A percentile compares a stretch with the other conserved stretches of the same genome.
These are phyloP conservation scores for Candida chilensis DNA, from an alignment of 805 yeast genomes.

Conservation along the genomic window DNA sequence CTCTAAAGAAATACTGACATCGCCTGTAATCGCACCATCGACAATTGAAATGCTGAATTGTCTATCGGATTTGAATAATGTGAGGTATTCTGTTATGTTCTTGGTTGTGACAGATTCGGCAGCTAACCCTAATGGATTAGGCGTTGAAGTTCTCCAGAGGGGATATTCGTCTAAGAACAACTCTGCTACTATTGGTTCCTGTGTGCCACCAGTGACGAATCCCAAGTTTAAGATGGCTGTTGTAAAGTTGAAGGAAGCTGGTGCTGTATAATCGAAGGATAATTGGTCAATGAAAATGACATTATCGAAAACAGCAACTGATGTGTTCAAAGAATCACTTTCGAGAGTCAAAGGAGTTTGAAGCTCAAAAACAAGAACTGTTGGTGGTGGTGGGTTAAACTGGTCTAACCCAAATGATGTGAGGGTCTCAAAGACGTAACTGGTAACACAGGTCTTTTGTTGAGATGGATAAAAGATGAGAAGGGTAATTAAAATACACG, in stretches of 20 bases:
- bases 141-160: slow-evolving; percentile 18
- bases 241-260: slow-evolving; percentile 11
- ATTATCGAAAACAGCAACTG: too few species aligned
- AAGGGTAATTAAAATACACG: too few species aligned
- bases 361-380: too few species aligned
- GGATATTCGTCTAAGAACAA: slow-evolving; percentile 12
- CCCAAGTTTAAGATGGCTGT: slow-evolving; percentile 15
- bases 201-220: slow-evolving; percentile 10
- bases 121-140: slow-evolving; percentile 9
- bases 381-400: too few species aligned
- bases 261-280: slow-evolving; percentile 4
- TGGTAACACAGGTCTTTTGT: too few species aligned
- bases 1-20: slow-evolving; percentile 13
- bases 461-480: too few species aligned
- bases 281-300: too few species aligned
- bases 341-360: too few species aligned
- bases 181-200: slow-evolving; percentile 12
- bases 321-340: too few species aligned
- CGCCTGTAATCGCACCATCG: slow-evolving; percentile 13
- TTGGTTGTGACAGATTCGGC: slow-evolving; percentile 12
- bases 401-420: too few species aligned
- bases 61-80: slow-evolving; percentile 8
- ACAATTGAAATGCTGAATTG: slow-evolving; percentile 8
- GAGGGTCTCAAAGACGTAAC: too few species aligned
- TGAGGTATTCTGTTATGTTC: slow-evolving; percentile 13